Percentiles rank a stretch among this genome's conserved stretches.
Conservation (phyloP, 495 filamentous ascomycete species). For the Neurospora sp. region DNA sequence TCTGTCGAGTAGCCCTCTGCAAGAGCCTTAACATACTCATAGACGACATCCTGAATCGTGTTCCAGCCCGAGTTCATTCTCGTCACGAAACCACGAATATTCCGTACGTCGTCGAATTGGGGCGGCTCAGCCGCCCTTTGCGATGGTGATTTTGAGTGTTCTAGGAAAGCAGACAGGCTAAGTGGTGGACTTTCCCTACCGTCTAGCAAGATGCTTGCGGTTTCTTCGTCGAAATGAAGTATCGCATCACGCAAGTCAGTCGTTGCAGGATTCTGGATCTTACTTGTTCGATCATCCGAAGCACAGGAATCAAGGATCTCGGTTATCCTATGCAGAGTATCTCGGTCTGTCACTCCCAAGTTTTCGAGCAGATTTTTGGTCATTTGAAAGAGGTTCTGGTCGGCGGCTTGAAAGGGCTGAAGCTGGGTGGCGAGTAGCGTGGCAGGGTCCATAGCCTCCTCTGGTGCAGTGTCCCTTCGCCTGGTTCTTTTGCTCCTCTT, state of each 20-base stretch:
- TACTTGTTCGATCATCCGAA: constrained; percentile 32
- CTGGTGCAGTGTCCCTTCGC: constrained; percentile 64
- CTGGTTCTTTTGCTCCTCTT: constrained; percentile 77
- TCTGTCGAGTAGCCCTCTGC: constrained; percentile 49
- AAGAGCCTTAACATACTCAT: constrained; percentile 55
- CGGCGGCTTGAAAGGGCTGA: constrained; percentile 55
- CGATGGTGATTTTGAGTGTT: constrained; percentile 58
- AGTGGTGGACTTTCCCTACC: constrained; percentile 32
- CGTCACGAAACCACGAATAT: constrained; percentile 46
- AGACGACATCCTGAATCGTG: constrained; percentile 51
- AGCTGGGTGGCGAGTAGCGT: constrained; percentile 64
- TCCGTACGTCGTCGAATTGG: constrained; percentile 45
- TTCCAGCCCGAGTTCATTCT: constrained; percentile 45
- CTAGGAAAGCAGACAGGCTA: constrained; percentile 62
- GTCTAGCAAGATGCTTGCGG: constrained; percentile 30
- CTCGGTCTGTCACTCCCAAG: constrained; percentile 48
- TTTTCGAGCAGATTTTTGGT: constrained; percentile 57
- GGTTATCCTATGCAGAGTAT: constrained; percentile 38
- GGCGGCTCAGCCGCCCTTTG: constrained; percentile 41
- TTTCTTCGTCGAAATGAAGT: constrained; percentile 31
- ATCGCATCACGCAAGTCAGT: constrained; percentile 33
- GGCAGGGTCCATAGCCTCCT: constrained; percentile 58
- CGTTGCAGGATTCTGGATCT: constrained; percentile 28
- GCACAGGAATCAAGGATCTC: constrained; percentile 44
- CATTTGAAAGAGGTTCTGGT: constrained; percentile 66